These are phyloP conservation scores for Cadophora sp. DNA, from an alignment of 2,329 filamentous ascomycete genomes.

Conservation along the genomic window DNA sequence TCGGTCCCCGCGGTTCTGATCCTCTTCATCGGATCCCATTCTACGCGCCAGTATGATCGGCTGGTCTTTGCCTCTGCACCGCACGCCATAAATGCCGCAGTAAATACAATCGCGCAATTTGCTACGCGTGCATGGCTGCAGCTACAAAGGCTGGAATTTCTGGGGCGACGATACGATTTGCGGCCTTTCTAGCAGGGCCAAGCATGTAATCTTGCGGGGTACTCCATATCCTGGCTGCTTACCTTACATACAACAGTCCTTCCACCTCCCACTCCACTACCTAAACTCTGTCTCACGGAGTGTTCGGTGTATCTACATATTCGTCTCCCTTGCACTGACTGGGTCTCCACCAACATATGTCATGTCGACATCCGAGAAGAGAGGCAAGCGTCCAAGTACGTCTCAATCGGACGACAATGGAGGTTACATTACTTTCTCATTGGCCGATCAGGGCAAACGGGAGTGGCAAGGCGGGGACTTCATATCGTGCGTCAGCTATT, in stretches of 20 bases:
- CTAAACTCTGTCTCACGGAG: neutral
- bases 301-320: neutral
- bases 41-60: neutral
- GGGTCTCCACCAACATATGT: neutral
- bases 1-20: neutral
- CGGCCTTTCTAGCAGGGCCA: neutral
- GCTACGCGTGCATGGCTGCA: neutral
- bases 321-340: neutral
- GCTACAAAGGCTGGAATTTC: neutral
- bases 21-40: neutral
- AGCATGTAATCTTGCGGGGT: slow-evolving; percentile 11
- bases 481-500: neutral
- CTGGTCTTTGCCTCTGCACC: neutral
- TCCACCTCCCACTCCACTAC: neutral
- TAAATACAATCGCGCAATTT: neutral
- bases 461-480: slow-evolving; percentile 12
- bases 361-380: slow-evolving; percentile 8
- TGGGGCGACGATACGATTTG: neutral
- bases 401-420: slow-evolving; percentile 11
- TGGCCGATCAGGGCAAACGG: slow-evolving; percentile 11
- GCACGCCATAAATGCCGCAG: neutral
- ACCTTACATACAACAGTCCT: neutral
- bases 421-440: slow-evolving; percentile 15
- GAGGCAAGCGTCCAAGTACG: neutral
- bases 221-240: neutral